These are phyloP conservation scores for Lecanosticta acicola DNA, from an alignment of 2,329 filamentous ascomycete genomes.

Conservation along the genomic window DNA sequence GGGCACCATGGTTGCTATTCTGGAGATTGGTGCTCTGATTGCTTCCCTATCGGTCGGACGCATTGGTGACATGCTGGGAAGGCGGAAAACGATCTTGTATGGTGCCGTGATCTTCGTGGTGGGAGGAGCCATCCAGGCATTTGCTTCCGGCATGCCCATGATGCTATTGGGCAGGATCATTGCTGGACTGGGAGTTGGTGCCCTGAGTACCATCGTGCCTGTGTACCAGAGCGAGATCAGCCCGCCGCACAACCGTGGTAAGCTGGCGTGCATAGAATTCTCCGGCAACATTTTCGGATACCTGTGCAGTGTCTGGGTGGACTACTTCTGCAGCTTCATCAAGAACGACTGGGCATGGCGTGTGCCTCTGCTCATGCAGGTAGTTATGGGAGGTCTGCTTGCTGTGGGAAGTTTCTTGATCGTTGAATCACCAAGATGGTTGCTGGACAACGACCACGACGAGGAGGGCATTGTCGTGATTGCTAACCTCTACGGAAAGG, in stretches of 20 bases:
- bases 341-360: conserved; percentile 83
- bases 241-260: conserved; percentile 90
- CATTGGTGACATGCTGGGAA: conserved; percentile 85
- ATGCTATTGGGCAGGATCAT: conserved; percentile 59
- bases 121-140: conserved; percentile 79
- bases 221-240: conserved; percentile 59
- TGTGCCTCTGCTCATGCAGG: conserved; percentile 83
- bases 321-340: conserved; percentile 94
- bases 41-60: conserved; percentile 81
- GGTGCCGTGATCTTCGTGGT: conserved; percentile 82
- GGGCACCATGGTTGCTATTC: conserved; percentile 95
- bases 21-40: conserved; percentile 88
- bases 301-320: conserved; percentile 94
- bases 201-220: conserved; percentile 48
- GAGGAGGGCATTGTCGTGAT: conserved; percentile 98
- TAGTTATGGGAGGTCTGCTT: conserved; percentile 83
- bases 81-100: conserved; percentile 84
- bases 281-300: conserved; percentile 96
- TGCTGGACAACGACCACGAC: conserved; percentile 94
- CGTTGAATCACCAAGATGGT: conserved; percentile 94
- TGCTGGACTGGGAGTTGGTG: conserved; percentile 48
- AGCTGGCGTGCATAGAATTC: conserved; percentile 95
- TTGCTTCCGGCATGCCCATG: conserved; percentile 77
- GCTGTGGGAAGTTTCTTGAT: conserved; percentile 84
- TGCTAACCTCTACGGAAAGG: conserved; percentile 91